Conservation (phyloP, 164 flowering plant species). For the Vitis vinifera region ASM3070453v1 NC_081820.1:19619501-19620000, state of each 20-base stretch:
- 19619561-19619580: too few relatives aligned
- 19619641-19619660: too few relatives aligned
- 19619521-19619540: too few relatives aligned
- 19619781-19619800: neutral
- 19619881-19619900: neutral
- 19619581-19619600: too few relatives aligned
- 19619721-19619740: constrained; percentile 22
- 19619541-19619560: too few relatives aligned
- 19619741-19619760: constrained; percentile 34
- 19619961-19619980: constrained; percentile 16
- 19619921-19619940: neutral
- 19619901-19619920: neutral
- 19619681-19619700: too few relatives aligned
- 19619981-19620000: constrained; percentile 33
- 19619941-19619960: too few relatives aligned
- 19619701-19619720: too few relatives aligned
- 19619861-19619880: constrained; percentile 6
- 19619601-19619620: too few relatives aligned
- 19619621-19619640: too few relatives aligned
- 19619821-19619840: neutral
- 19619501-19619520: too few relatives aligned
- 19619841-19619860: constrained; percentile 12
- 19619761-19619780: constrained; percentile 6
- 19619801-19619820: neutral
- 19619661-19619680: too few relatives aligned